These are phyloP conservation scores for Calonectria multiphialidica DNA, from an alignment of 2,329 filamentous ascomycete species.

Conservation along the genomic window DNA sequence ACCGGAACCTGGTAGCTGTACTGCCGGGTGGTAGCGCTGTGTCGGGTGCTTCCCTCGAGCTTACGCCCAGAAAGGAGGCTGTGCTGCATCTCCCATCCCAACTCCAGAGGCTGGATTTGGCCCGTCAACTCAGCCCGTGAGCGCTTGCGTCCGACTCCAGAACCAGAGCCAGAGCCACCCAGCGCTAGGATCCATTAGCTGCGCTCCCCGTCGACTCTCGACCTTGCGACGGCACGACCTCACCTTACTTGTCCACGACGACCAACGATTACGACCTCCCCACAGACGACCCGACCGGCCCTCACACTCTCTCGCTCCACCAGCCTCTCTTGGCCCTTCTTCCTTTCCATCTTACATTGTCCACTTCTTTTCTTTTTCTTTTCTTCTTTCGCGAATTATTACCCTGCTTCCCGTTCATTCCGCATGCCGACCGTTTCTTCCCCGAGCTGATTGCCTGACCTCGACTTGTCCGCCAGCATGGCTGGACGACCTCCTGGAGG, in stretches of 20 bases:
- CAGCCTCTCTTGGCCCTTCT: background rate
- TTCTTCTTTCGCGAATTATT: constrained; percentile 11
- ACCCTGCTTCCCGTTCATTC: constrained; percentile 34
- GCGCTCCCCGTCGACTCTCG: background rate
- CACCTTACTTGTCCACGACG: constrained; percentile 21
- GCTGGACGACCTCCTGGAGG: constrained; percentile 66
- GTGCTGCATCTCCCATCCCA: constrained; percentile 26
- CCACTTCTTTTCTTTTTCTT: background rate
- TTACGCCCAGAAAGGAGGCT: constrained; percentile 33
- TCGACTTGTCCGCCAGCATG: constrained; percentile 65
- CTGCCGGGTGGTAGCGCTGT: constrained; percentile 7
- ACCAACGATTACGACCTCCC: constrained; percentile 22
- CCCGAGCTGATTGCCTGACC: constrained; percentile 45
- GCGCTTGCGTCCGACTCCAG: constrained; percentile 11
- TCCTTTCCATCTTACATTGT: background rate
- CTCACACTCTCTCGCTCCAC: background rate
- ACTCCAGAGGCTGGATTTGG: constrained; percentile 22
- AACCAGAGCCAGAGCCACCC: constrained; percentile 10
- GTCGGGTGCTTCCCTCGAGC: constrained; percentile 19
- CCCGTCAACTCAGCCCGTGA: constrained; percentile 22
- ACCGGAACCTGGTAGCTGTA: constrained; percentile 11
- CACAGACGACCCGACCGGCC: constrained; percentile 14
- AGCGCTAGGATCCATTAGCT: constrained; percentile 9
- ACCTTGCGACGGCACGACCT: constrained; percentile 19
- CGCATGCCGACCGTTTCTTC: constrained; percentile 49